phyloP scores from a whole-genome alignment of 1,139 yeast genomes.

The Nakaseomyces delphensis region DNA sequence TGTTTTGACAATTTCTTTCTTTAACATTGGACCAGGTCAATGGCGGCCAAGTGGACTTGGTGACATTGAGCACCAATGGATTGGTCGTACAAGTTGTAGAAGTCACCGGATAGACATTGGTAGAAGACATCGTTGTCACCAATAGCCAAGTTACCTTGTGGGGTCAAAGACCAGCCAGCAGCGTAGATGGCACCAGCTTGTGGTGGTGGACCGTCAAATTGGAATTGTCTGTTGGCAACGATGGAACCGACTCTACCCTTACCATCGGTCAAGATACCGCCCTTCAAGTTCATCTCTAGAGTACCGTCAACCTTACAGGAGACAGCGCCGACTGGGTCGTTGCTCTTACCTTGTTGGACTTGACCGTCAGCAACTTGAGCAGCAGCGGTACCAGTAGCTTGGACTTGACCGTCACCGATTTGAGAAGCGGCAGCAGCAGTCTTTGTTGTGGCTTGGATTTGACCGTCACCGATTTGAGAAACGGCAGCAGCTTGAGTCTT shows the following conservation, averaged over 20 bases:
- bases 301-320: slow-evolving; percentile 48
- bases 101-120: slow-evolving; percentile 74
- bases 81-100: slow-evolving; percentile 78
- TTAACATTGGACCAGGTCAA: slow-evolving; percentile 58
- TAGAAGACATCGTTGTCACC: slow-evolving; percentile 61
- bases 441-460: slow-evolving; percentile 19
- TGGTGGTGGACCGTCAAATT: slow-evolving; percentile 86
- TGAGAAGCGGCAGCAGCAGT: slow-evolving; percentile 33
- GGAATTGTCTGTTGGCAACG: slow-evolving; percentile 84
- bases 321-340: slow-evolving; percentile 19
- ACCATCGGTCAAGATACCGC: slow-evolving; percentile 50
- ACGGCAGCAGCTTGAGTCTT: slow-evolving; percentile 24
- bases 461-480: slow-evolving; percentile 8
- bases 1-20: not conserved
- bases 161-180: slow-evolving; percentile 69
- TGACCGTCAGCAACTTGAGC: slow-evolving; percentile 8
- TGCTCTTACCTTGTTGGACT: slow-evolving; percentile 7
- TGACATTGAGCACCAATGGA: slow-evolving; percentile 58
- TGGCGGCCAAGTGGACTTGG: slow-evolving; percentile 54
- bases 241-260: slow-evolving; percentile 72
- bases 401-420: slow-evolving; percentile 14
- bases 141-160: slow-evolving; percentile 60
- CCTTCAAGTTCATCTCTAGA: slow-evolving; percentile 47
- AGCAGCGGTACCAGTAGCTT: slow-evolving; percentile 9
- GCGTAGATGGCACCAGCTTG: slow-evolving; percentile 86